phyloP scores from a whole-genome alignment of 306 rosid genomes.

The Casuarina glauca region DNA sequence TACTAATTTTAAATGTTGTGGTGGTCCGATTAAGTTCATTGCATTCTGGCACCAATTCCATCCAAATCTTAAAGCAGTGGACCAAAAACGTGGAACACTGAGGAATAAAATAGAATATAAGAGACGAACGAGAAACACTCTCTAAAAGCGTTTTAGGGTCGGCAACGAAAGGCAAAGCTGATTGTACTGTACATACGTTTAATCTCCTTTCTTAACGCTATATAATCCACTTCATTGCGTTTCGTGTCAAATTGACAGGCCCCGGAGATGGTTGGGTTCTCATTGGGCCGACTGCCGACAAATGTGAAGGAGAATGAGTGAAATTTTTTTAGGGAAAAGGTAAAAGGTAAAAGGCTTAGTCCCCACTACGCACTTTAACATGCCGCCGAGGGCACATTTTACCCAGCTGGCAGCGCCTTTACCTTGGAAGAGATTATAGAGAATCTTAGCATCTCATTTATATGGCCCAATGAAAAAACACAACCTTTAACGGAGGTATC shows the following conservation, averaged over 20 bases:
- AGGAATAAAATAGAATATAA: neutral
- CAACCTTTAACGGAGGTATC: neutral
- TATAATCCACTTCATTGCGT: neutral
- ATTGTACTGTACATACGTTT: too few relatives aligned
- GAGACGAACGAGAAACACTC: neutral
- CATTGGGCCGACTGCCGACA: constrained; percentile 6
- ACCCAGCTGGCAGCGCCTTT: neutral
- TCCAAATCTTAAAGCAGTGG: neutral
- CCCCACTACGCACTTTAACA: constrained; percentile 2
- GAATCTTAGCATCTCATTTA: neutral
- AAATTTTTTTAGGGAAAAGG: constrained; percentile 4
- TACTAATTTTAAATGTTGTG: too few relatives aligned
- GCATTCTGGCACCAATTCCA: neutral
- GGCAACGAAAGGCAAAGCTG: too few relatives aligned
- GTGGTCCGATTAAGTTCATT: neutral
- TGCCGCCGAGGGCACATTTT: constrained; percentile 7
- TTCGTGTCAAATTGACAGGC: neutral
- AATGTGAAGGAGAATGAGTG: constrained; percentile 6
- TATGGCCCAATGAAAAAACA: neutral
- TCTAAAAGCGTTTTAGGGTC: neutral
- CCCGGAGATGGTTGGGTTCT: neutral
- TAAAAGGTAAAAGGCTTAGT: neutral
- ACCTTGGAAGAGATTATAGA: neutral
- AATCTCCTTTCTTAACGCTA: too few relatives aligned
- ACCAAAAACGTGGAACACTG: neutral